Conservation (phyloP, 306 rosid genomes). For the Comarum palustre region DNA sequence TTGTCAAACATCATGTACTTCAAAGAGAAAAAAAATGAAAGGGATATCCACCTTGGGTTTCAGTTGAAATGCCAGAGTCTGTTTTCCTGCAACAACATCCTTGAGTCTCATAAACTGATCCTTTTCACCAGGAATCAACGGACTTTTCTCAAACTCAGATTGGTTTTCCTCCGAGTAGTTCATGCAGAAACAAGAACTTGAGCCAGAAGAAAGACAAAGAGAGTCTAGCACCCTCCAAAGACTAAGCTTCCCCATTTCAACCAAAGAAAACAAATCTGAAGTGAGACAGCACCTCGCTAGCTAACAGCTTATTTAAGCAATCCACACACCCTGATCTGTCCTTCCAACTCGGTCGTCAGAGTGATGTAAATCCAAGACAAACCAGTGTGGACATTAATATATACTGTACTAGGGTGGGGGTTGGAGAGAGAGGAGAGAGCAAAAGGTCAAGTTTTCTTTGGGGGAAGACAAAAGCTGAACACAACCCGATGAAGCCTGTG, state of each 20-base stretch:
- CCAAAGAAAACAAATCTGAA: conserved; percentile 28
- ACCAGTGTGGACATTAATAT: conserved; percentile 26
- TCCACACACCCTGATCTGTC: conserved; percentile 13
- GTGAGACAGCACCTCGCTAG: background rate
- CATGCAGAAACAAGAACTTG: conserved; percentile 67
- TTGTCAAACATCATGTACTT: background rate
- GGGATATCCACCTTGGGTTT: conserved; percentile 64
- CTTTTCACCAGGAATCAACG: conserved; percentile 44
- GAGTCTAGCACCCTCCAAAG: conserved; percentile 57
- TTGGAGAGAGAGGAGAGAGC: conserved; percentile 21
- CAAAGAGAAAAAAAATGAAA: background rate
- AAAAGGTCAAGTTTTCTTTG: conserved; percentile 50
- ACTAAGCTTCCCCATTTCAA: conserved; percentile 67
- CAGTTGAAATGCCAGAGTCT: conserved; percentile 84
- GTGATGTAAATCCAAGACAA: conserved; percentile 26
- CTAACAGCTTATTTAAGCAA: conserved; percentile 8
- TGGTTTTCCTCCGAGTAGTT: conserved; percentile 46
- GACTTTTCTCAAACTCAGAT: conserved; percentile 55
- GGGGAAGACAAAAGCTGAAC: conserved; percentile 54
- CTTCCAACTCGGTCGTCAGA: conserved; percentile 14
- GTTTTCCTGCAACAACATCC: conserved; percentile 71
- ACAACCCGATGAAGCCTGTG: conserved; percentile 39
- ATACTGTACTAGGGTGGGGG: conserved; percentile 21
- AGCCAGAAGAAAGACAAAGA: conserved; percentile 50
- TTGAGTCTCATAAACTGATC: conserved; percentile 53